A percentile compares a stretch with the other conserved stretches of the same genome.
Conservation (phyloP, 306 rosid genomes). For the Quercus rubra region DNA sequence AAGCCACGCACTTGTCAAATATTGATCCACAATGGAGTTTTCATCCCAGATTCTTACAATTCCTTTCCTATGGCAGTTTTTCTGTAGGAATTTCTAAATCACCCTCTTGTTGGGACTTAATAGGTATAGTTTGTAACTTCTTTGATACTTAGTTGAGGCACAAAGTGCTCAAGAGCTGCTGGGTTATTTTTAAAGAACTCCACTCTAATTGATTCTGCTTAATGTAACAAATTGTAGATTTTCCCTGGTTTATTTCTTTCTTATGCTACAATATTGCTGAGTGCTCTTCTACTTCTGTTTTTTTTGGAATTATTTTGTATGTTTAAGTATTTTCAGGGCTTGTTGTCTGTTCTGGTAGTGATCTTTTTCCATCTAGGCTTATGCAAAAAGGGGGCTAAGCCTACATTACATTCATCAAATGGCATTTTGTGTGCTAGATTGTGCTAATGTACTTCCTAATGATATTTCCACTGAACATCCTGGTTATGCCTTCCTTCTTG, state of each 20-base stretch:
- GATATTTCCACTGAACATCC: slow-evolving; percentile 73
- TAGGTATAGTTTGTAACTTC: neutral
- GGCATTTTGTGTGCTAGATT: slow-evolving; percentile 61
- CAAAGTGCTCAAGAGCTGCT: slow-evolving; percentile 2
- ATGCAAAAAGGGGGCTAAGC: too few relatives aligned
- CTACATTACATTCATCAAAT: slow-evolving; percentile 3
- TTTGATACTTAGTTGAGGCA: neutral
- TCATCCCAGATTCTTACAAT: too few relatives aligned
- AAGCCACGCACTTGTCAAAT: too few relatives aligned
- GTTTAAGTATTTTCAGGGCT: slow-evolving; percentile 5
- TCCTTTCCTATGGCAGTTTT: too few relatives aligned
- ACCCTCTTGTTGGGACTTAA: neutral
- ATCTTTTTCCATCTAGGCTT: slow-evolving; percentile 45
- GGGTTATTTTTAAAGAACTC: neutral
- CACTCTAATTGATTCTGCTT: neutral
- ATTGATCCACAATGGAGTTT: too few relatives aligned
- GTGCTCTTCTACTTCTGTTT: neutral
- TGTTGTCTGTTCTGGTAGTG: slow-evolving; percentile 4
- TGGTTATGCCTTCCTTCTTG: slow-evolving; percentile 88
- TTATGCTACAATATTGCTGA: neutral
- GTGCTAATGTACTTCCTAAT: slow-evolving; percentile 62
- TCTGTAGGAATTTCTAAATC: slow-evolving; percentile 26
- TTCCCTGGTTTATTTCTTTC: neutral
- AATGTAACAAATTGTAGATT: neutral
- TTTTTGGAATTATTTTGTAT: neutral